Evolutionary conservation across 1,284 basidiomycete genomes (phyloP).

Genomic region (Rhodofomes roseus): DNA sequence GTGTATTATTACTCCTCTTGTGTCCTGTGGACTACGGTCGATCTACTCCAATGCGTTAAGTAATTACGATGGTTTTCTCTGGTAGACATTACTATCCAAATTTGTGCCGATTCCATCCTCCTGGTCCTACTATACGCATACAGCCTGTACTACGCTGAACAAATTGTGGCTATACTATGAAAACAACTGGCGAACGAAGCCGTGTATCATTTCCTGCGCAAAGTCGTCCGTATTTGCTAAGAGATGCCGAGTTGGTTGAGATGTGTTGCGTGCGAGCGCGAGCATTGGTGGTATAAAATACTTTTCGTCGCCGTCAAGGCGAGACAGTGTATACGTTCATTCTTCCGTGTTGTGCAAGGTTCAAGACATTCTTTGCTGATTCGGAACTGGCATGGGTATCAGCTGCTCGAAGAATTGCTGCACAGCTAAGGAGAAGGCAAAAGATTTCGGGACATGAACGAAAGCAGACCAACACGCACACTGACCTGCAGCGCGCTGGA

Average conservation of each 20-base stretch:
- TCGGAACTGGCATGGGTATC: not conserved
- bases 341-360: not conserved
- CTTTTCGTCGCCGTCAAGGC: not conserved
- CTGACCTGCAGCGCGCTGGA: slow-evolving; percentile 6
- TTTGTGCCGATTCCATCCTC: not conserved
- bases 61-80: not conserved
- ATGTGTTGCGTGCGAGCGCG: not conserved
- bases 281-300: not conserved
- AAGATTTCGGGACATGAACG: not conserved
- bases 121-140: not conserved
- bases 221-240: not conserved
- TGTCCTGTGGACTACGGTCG: not conserved
- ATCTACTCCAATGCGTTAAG: not conserved
- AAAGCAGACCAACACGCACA: not conserved
- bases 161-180: not conserved
- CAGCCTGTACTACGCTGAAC: not conserved
- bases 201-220: not conserved
- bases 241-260: not conserved
- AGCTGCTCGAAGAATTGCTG: slow-evolving; percentile 3
- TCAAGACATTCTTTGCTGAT: not conserved
- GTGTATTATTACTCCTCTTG: slow-evolving; percentile 1
- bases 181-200: not conserved
- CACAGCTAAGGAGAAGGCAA: not conserved
- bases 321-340: not conserved
- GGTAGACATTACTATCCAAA: not conserved